Base-by-base conservation (phyloP, 345 rosid genomes). In the Nephelium lappaceum region DNA sequence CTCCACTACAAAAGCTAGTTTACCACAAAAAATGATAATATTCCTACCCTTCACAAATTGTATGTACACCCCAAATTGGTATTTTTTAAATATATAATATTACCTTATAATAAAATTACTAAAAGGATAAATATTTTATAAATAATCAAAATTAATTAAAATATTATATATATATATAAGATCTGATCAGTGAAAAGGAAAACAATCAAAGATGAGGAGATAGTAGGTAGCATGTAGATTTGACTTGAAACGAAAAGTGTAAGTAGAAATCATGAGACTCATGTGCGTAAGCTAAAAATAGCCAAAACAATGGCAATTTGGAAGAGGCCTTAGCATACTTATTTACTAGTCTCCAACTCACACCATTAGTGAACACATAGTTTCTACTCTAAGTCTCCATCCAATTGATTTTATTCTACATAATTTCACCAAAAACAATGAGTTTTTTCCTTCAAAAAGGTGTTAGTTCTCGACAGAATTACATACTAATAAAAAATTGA, bases 261-360 rank as follows among this genome's bases (percentile, higher is more conserved):
- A 9, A 53, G 73, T 63, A 62, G 62, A 74, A 38, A 80, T 84
- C 79, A 83, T 82, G 86, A 76, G 81, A 36, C 55, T 53, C 51
- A 55, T 74, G 74, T 58, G 11, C 8, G 3, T 31, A 12, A 45
- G 55, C 18, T 25, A 75, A 68, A 72, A 78, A 16, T 38, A 36
- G 77, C 66, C 70, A 42, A 84, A 77, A 76, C 90, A 85, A 81
- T 85, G 87, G 82, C 82, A 82, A 79, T 24, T n/a, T 64, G 79
- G 43, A 79, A 53, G 19, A 43, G 71, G 49, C 45, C 69, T 47
- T 8, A 24, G 53, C 51, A 24, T 16, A 42, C 4, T n/a, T n/a
- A n/a, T n/a, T n/a, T n/a, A n/a, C n/a, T n/a, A n/a, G n/a, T n/a
- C n/a, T n/a, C 69, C 6, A 41, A 73, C 41, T 31, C 36, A 31